Evolutionary conservation across 1,139 yeast genomes (phyloP).

Genomic region (Yamadazyma triangularis): DNA sequence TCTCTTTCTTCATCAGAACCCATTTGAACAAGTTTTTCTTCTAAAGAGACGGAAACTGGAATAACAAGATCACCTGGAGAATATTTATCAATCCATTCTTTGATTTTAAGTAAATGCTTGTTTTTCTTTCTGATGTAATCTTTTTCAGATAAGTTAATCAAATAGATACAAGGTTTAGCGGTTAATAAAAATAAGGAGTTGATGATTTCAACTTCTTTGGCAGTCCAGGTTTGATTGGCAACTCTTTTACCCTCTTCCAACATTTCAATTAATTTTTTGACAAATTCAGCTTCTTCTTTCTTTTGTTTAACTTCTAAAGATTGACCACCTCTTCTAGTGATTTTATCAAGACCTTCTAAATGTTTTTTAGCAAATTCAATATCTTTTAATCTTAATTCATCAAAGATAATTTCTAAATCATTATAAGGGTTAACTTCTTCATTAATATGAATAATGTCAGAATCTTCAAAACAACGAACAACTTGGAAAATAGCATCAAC

Average conservation of each 20-base stretch:
- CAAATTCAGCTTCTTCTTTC: slow-evolving; percentile 86
- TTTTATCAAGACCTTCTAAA: slow-evolving; percentile 79
- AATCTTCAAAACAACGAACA: slow-evolving; percentile 96
- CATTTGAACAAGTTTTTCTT: slow-evolving; percentile 89
- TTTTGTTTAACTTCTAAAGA: slow-evolving; percentile 91
- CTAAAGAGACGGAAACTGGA: slow-evolving; percentile 90
- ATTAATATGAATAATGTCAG: slow-evolving; percentile 96
- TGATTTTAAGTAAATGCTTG: slow-evolving; percentile 84
- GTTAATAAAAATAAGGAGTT: slow-evolving; percentile 85
- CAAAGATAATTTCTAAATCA: slow-evolving; percentile 88
- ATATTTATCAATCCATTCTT: slow-evolving; percentile 93
- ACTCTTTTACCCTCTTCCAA: slow-evolving; percentile 86
- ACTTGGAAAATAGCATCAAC: slow-evolving; percentile 98
- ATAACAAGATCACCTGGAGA: slow-evolving; percentile 95
- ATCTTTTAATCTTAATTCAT: slow-evolving; percentile 93
- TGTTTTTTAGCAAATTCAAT: slow-evolving; percentile 92
- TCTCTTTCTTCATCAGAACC: slow-evolving; percentile 87
- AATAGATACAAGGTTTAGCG: slow-evolving; percentile 94
- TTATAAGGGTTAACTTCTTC: slow-evolving; percentile 97
- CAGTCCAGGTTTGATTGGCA: slow-evolving; percentile 85
- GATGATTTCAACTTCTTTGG: slow-evolving; percentile 85
- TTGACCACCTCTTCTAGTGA: slow-evolving; percentile 93
- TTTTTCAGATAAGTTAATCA: slow-evolving; percentile 88
- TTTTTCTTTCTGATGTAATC: slow-evolving; percentile 97
- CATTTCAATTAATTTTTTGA: slow-evolving; percentile 67